phyloP scores from a whole-genome alignment of 352 stramenopile genomes.

The Pythium coloratum region DNA sequence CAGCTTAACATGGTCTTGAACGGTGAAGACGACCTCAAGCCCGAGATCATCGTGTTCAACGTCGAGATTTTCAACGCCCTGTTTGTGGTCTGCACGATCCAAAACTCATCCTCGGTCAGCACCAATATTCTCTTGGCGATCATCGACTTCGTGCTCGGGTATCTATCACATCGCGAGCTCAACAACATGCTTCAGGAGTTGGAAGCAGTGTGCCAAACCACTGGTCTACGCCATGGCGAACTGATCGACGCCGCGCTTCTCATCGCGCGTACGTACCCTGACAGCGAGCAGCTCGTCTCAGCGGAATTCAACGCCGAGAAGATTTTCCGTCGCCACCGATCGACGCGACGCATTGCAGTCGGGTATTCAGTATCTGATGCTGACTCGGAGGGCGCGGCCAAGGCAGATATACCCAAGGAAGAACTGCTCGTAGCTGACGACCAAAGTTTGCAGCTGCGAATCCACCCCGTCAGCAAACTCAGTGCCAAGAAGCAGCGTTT shows the following conservation, averaged over 20 bases:
- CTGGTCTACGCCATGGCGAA: background rate
- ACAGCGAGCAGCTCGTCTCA: background rate
- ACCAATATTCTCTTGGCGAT: background rate
- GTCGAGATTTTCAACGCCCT: background rate
- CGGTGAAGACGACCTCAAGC: background rate
- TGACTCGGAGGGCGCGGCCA: background rate
- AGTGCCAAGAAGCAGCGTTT: background rate
- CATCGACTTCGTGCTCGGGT: background rate
- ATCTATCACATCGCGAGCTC: background rate
- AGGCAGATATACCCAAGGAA: too few relatives aligned
- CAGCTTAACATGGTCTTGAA: background rate
- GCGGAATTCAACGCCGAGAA: background rate
- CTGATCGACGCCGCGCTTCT: background rate
- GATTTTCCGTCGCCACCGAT: background rate
- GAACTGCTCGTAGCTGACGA: too few relatives aligned
- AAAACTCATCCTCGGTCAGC: background rate
- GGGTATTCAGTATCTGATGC: background rate
- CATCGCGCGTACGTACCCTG: background rate
- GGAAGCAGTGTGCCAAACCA: background rate
- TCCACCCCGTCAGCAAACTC: background rate
- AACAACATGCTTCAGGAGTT: background rate
- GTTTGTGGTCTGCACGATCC: background rate
- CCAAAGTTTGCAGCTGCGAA: background rate
- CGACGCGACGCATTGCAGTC: background rate
- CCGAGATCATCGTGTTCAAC: slow-evolving; percentile 1